Base-by-base conservation (phyloP, 2,329 filamentous ascomycete species). In the Cladosporium sp. region DNA sequence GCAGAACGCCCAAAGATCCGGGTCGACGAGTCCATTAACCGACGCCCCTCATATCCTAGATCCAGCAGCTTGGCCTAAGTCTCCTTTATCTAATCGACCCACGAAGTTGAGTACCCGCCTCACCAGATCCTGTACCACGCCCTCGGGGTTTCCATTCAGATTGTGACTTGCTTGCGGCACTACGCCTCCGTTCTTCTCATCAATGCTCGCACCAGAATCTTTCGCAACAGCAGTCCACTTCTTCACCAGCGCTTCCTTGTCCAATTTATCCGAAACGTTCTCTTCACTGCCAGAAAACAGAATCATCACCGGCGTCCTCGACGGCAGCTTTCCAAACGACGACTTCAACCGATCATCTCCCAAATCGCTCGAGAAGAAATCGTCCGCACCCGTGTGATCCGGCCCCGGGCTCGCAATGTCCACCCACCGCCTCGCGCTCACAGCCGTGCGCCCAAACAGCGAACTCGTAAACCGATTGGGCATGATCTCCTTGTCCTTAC, bases 311-410 rank as follows among this genome's bases (percentile, higher is more conserved):
- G 82, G 80, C n/a, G 69, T 70, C 10, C 52, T 61, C 7, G 57
- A 53, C 49, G 79, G 71, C 52, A 89, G 72, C 46, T 71, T 72
- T 3, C 83, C 79, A 78, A 92, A 95, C n/a, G 84, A 85, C 11
- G 66, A 66, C 19, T 69, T 63, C 6, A 90, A 72, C 14, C 76
- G 73, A 32, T 79, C 74, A 40, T 81, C 77, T 0, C 73, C 68
- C n/a, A 93, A 71, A 64, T 93, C 87, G 2, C 82, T 84, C n/a
- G 86, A 91, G 71, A 95, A 95, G 64, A 87, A 89, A 66, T 95
- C 91, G 66, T 96, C 91, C 54, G 87, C 85, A 9, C 85, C 86
- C 4, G 82, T 75, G 46, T 74, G 69, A 43, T 74, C 72, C 0
- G 80, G 80, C 14, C 72, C 73, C 0, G 80, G 80, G 18, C 75